These are phyloP conservation scores for Cladosporium velox DNA, from an alignment of 2,329 filamentous ascomycete species.

Conservation along the genomic window DNA sequence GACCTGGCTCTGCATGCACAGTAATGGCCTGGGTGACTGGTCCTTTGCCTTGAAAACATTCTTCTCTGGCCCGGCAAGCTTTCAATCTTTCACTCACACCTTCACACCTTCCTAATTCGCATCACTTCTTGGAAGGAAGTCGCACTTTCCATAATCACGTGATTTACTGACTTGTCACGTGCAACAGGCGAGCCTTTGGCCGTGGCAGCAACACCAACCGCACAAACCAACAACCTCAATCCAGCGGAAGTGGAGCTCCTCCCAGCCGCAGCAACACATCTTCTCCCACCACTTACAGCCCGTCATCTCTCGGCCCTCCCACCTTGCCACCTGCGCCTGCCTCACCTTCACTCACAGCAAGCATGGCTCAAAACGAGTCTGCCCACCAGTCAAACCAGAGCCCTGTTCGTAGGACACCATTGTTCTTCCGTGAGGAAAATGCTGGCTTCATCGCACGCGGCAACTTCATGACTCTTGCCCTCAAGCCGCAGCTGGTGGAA, in stretches of 20 bases:
- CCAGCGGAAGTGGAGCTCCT: constrained; percentile 24
- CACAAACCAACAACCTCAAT: constrained; percentile 25
- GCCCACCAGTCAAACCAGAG: constrained; percentile 41
- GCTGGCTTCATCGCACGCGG: constrained; percentile 91
- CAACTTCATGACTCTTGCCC: constrained; percentile 95
- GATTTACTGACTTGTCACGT: constrained; percentile 11
- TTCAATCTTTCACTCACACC: not conserved
- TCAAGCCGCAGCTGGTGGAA: constrained; percentile 89
- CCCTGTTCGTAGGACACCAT: constrained; percentile 62
- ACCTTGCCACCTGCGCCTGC: constrained; percentile 36
- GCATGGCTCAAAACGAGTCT: constrained; percentile 68
- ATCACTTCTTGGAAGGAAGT: not conserved
- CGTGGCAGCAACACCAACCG: constrained; percentile 29
- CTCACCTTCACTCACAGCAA: constrained; percentile 55
- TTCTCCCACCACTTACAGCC: constrained; percentile 37
- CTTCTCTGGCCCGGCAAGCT: not conserved
- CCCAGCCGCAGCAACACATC: constrained; percentile 37
- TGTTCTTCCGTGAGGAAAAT: constrained; percentile 74
- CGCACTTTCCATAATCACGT: not conserved
- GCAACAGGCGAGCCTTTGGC: constrained; percentile 37
- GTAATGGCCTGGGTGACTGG: not conserved
- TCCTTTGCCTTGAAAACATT: not conserved
- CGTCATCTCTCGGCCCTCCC: constrained; percentile 33
- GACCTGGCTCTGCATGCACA: not conserved
- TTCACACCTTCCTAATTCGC: not conserved